phyloP scores from a whole-genome alignment of 202 grass and related monocot genomes.

The Schoenoplectus tabernaemontani region DNA sequence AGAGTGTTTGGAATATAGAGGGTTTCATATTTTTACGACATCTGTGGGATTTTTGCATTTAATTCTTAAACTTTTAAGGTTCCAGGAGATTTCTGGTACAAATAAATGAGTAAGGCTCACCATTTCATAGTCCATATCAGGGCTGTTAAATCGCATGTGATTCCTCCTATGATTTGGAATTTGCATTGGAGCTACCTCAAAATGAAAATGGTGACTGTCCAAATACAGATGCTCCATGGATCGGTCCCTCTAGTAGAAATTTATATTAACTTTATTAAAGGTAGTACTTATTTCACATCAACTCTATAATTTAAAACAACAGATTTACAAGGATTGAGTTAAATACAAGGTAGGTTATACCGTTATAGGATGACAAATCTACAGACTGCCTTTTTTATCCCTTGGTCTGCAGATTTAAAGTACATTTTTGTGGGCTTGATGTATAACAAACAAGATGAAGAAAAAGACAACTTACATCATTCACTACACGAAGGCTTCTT shows the following conservation, averaged over 20 bases:
- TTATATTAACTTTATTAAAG: background rate
- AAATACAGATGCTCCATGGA: conserved; percentile 55
- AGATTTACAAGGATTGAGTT: too few relatives aligned
- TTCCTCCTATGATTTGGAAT: conserved; percentile 20
- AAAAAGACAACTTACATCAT: background rate
- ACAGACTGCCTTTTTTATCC: too few relatives aligned
- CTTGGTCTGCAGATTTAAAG: too few relatives aligned
- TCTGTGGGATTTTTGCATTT: too few relatives aligned
- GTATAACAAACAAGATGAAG: too few relatives aligned
- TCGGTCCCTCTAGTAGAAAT: conserved; percentile 36
- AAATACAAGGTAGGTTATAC: too few relatives aligned
- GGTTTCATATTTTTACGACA: too few relatives aligned
- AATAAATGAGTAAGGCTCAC: conserved; percentile 28
- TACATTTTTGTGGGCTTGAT: too few relatives aligned
- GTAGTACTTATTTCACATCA: background rate
- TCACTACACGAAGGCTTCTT: background rate
- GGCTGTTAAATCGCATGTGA: conserved; percentile 27
- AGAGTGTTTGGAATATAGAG: too few relatives aligned
- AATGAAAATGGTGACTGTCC: conserved; percentile 25
- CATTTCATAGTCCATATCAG: conserved; percentile 37
- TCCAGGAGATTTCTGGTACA: background rate
- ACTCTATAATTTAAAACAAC: background rate
- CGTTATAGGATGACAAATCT: too few relatives aligned
- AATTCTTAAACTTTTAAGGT: background rate
- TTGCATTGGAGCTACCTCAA: conserved; percentile 30